phyloP scores from a whole-genome alignment of 352 stramenopile species.

The Phytophthora rubi region DNA sequence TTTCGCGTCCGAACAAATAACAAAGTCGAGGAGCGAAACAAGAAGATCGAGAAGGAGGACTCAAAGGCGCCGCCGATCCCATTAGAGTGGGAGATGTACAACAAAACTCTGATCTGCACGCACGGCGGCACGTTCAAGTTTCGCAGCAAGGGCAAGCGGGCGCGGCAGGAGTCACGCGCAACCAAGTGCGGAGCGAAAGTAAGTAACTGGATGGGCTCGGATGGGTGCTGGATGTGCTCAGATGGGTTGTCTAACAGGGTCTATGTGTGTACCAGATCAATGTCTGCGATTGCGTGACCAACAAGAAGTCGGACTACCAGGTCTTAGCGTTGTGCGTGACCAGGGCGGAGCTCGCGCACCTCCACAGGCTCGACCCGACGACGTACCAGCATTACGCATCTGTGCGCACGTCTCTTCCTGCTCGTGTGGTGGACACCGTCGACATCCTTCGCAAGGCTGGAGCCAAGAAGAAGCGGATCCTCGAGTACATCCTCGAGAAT shows the following conservation, averaged over 20 bases:
- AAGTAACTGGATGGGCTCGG: background rate
- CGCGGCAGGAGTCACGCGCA: background rate
- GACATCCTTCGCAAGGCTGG: background rate
- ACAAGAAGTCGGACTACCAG: background rate
- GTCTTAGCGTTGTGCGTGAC: background rate
- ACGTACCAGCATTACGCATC: background rate
- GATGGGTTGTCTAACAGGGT: background rate
- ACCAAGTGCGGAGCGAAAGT: background rate
- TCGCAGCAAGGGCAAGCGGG: background rate
- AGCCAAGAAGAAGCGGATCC: background rate
- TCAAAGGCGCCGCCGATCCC: background rate
- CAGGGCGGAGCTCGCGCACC: background rate
- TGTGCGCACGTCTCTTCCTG: background rate
- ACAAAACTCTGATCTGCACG: background rate
- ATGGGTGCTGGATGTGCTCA: background rate
- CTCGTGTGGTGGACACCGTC: background rate
- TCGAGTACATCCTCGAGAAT: background rate
- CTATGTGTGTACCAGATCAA: background rate
- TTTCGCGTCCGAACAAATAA: background rate
- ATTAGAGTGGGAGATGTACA: background rate
- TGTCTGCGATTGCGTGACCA: background rate
- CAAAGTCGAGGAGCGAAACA: background rate
- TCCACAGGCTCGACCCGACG: background rate
- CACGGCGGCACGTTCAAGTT: background rate
- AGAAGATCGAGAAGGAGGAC: background rate